Evolutionary conservation across 2,329 filamentous ascomycete species (phyloP).

Genomic region (Pleomassaria siparia): DNA sequence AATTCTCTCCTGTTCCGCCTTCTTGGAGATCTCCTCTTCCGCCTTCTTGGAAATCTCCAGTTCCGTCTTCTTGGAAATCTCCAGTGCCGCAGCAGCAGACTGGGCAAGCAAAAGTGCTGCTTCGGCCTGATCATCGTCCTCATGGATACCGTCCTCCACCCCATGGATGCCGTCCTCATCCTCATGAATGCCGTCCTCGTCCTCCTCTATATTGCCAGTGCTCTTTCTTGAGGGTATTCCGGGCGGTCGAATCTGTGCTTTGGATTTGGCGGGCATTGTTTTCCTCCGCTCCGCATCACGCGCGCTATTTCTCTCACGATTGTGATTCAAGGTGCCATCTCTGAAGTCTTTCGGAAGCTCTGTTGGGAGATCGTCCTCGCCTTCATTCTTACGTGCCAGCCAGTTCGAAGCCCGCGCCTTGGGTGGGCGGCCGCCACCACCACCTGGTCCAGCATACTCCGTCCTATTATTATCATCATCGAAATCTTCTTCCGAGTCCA

Average conservation of each 20-base stretch:
- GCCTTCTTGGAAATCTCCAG: too few species aligned
- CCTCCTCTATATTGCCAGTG: conserved; percentile 16
- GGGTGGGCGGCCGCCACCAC: conserved; percentile 16
- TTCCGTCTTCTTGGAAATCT: conserved; percentile 1
- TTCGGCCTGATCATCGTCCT: conserved; percentile 32
- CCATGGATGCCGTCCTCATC: conserved; percentile 27
- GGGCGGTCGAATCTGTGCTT: conserved; percentile 27
- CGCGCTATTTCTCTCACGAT: conserved; percentile 27
- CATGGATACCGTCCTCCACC: conserved; percentile 23
- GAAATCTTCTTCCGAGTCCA: conserved; percentile 49
- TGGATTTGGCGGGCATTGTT: conserved; percentile 24
- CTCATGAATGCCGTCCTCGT: conserved; percentile 27
- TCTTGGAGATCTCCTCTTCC: conserved; percentile 13
- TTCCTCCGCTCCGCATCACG: conserved; percentile 24
- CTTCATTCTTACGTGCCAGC: conserved; percentile 45
- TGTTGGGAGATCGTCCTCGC: conserved; percentile 45
- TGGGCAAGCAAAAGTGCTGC: conserved; percentile 26
- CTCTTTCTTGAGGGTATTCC: conserved; percentile 28
- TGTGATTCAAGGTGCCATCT: conserved; percentile 35
- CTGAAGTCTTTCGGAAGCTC: conserved; percentile 47
- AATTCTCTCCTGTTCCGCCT: conserved; percentile 16
- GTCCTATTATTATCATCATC: conserved; percentile 28
- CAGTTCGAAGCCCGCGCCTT: conserved; percentile 41
- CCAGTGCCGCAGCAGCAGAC: conserved; percentile 21
- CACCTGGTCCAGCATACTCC: conserved; percentile 12